These are phyloP conservation scores for Rhodosporidiobolus sp. DNA, from an alignment of 768 basidiomycete species.

Conservation along the genomic window DNA sequence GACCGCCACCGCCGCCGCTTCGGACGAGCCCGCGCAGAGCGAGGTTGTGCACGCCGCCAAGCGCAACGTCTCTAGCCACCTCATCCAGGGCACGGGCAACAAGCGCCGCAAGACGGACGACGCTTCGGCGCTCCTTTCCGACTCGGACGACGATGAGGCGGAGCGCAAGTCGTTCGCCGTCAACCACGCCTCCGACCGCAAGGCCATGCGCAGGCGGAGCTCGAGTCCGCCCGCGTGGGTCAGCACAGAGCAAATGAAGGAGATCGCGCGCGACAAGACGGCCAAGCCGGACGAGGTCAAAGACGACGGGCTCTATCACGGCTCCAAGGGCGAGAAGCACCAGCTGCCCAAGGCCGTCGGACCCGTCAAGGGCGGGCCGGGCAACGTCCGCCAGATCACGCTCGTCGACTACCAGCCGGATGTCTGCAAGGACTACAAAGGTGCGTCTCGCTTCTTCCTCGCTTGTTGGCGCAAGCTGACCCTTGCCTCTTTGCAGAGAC, in stretches of 20 bases:
- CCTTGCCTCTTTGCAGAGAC: constrained; percentile 64
- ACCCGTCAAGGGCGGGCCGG: constrained; percentile 65
- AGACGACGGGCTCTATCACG: constrained; percentile 81
- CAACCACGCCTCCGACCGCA: constrained; percentile 73
- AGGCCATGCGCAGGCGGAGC: constrained; percentile 65
- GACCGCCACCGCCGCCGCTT: constrained; percentile 54
- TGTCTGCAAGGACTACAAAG: constrained; percentile 99
- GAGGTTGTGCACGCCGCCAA: constrained; percentile 71
- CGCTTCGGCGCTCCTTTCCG: constrained; percentile 51
- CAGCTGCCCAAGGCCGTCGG: constrained; percentile 80
- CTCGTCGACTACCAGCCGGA: constrained; percentile 97
- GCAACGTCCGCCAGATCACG: constrained; percentile 87
- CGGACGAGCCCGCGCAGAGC: constrained; percentile 14
- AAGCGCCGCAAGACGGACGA: constrained; percentile 56
- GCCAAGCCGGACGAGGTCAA: constrained; percentile 59
- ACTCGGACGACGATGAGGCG: constrained; percentile 58
- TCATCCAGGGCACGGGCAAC: constrained; percentile 73
- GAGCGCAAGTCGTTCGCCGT: constrained; percentile 44
- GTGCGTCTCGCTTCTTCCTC: constrained; percentile 53
- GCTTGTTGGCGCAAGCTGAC: constrained; percentile 1
- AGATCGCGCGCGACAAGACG: constrained; percentile 59
- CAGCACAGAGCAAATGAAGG: constrained; percentile 70
- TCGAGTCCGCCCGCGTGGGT: constrained; percentile 70
- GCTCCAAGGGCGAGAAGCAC: constrained; percentile 70
- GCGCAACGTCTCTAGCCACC: constrained; percentile 64